Evolutionary conservation across 2,329 filamentous ascomycete genomes (phyloP).

Genomic region (Chaetomiaceae sp.): DNA sequence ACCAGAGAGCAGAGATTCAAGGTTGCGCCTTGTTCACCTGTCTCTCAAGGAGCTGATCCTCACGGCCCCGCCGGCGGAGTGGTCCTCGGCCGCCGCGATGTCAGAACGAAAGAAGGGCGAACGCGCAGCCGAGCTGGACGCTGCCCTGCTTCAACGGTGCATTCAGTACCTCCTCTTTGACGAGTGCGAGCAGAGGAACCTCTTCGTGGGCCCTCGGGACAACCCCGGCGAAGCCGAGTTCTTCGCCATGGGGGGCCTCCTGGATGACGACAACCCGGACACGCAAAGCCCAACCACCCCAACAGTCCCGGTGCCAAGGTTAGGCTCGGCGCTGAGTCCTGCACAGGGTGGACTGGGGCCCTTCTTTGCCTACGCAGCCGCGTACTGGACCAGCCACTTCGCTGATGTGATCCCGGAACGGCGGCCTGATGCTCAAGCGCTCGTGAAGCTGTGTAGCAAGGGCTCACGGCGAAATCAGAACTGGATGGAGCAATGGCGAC

Average conservation of each 20-base stretch:
- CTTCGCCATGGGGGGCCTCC: background rate
- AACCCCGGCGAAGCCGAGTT: background rate
- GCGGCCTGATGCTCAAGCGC: background rate
- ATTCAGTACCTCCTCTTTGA: constrained; percentile 1
- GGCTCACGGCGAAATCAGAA: background rate
- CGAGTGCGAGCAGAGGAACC: background rate
- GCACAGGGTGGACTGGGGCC: background rate
- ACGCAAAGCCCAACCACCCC: no score
- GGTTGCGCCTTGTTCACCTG: background rate
- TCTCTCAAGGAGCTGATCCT: constrained; percentile 4
- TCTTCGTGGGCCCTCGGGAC: background rate
- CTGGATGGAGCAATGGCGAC: constrained; percentile 1
- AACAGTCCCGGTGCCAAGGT: no score
- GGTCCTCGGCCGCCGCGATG: background rate
- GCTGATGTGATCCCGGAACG: background rate
- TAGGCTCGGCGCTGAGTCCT: background rate
- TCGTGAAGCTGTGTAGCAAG: background rate
- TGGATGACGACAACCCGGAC: background rate
- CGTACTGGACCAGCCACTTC: constrained; percentile 1
- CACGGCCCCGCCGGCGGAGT: background rate
- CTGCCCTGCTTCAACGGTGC: background rate
- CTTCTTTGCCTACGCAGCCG: constrained; percentile 1
- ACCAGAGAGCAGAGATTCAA: background rate
- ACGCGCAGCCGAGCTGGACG: background rate
- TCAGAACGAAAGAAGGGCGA: background rate